Conservation (phyloP, 164 flowering plant genomes). For the Berberis thunbergii region DNA sequence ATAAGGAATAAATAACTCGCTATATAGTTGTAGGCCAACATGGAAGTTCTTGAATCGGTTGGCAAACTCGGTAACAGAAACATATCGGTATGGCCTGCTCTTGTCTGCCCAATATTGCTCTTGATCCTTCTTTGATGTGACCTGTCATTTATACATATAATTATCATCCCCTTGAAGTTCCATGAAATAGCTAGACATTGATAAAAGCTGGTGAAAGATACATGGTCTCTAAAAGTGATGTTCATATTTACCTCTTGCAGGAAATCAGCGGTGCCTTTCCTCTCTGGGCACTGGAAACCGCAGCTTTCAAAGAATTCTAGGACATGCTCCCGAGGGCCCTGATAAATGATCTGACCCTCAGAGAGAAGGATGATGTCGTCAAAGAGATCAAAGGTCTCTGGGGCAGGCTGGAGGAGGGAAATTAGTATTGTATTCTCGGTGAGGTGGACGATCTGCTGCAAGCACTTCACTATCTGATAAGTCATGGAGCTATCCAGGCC, state of each 20-base stretch:
- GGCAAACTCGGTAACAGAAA: conserved; percentile 34
- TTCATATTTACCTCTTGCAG: conserved; percentile 43
- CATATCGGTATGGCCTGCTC: conserved; percentile 25
- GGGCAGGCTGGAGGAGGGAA: conserved; percentile 54
- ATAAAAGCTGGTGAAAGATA: neutral
- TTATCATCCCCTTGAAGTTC: neutral
- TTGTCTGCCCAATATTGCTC: conserved; percentile 36
- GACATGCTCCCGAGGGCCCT: conserved; percentile 48
- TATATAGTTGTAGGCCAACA: conserved; percentile 38
- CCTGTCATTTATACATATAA: conserved; percentile 13
- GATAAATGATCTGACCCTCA: conserved; percentile 48
- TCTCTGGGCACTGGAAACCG: conserved; percentile 53
- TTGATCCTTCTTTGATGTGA: conserved; percentile 45
- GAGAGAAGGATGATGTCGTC: conserved; percentile 53
- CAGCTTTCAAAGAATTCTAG: conserved; percentile 43
- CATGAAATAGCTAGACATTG: neutral
- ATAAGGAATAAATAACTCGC: conserved; percentile 56
- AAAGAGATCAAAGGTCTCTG: conserved; percentile 47
- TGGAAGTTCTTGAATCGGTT: conserved; percentile 65
- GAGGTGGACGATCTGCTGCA: conserved; percentile 37
- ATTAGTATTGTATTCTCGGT: conserved; percentile 34
- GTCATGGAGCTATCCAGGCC: conserved; percentile 54
- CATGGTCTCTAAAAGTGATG: neutral
- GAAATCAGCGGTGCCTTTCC: conserved; percentile 53
- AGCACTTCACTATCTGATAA: conserved; percentile 40